Evolutionary conservation across 140 eudicot species (phyloP).

Genomic region (Erigeron philadelphicus): DNA sequence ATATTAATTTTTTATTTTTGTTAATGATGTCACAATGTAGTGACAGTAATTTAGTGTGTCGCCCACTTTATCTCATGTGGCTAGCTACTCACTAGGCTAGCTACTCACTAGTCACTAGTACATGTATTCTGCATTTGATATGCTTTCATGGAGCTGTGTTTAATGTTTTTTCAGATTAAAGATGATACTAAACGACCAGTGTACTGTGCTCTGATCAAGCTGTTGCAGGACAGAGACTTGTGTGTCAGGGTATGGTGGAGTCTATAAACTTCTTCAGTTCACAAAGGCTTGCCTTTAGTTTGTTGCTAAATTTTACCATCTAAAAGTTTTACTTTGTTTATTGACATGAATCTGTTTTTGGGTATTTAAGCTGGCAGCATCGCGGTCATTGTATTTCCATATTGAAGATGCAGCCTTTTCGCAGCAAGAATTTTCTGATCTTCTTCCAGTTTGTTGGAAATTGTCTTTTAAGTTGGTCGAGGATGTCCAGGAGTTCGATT

Average conservation of each 20-base stretch:
- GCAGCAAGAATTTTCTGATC: constrained; percentile 76
- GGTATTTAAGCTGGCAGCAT: constrained; percentile 72
- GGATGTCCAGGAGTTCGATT: constrained; percentile 94
- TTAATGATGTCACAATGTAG: too few relatives aligned
- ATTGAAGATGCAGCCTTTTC: constrained; percentile 92
- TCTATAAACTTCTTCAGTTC: constrained; percentile 15
- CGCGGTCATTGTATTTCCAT: constrained; percentile 81
- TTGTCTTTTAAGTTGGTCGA: constrained; percentile 70
- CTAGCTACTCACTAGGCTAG: too few relatives aligned
- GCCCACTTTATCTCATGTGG: neutral
- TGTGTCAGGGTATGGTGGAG: constrained; percentile 77
- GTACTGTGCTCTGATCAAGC: constrained; percentile 77
- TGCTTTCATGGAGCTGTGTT: neutral
- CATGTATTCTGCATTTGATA: neutral
- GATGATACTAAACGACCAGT: constrained; percentile 90
- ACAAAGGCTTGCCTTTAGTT: neutral
- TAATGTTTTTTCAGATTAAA: constrained; percentile 57
- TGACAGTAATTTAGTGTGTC: too few relatives aligned
- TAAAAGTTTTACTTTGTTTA: neutral
- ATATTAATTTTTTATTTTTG: too few relatives aligned
- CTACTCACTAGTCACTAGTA: neutral
- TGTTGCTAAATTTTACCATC: constrained; percentile 8
- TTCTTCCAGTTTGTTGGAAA: constrained; percentile 91
- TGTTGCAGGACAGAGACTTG: constrained; percentile 86
- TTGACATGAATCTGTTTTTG: constrained; percentile 14